Conservation (phyloP, 2,329 filamentous ascomycete species). For the Trichoderma semiorbis region DNA sequence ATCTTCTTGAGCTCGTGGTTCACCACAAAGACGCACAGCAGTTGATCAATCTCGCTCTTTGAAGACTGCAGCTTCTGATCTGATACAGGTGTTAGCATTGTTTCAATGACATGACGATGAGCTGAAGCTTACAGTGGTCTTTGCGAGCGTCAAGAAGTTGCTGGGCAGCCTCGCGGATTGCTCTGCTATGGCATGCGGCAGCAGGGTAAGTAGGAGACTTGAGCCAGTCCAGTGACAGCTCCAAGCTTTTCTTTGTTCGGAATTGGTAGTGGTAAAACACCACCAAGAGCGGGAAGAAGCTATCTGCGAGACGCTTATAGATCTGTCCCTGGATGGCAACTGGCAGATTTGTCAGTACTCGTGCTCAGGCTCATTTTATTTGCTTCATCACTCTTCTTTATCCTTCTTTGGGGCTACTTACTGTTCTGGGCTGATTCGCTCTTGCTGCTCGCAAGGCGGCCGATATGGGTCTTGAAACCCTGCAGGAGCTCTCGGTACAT, state of each 20-base stretch:
- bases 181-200: slow-evolving; percentile 27
- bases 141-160: slow-evolving; percentile 35
- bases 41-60: slow-evolving; percentile 31
- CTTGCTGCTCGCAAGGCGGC: slow-evolving; percentile 23
- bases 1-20: slow-evolving; percentile 41
- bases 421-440: slow-evolving; percentile 24
- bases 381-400: background rate
- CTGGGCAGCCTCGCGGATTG: slow-evolving; percentile 29
- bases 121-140: slow-evolving; percentile 34
- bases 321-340: slow-evolving; percentile 21
- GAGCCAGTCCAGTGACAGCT: slow-evolving; percentile 38
- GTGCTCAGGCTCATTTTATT: background rate
- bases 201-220: slow-evolving; percentile 29
- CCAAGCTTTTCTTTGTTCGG: slow-evolving; percentile 39
- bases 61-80: slow-evolving; percentile 34
- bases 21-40: slow-evolving; percentile 35
- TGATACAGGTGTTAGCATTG: slow-evolving; percentile 18
- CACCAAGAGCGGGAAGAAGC: slow-evolving; percentile 38
- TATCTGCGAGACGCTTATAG: slow-evolving; percentile 31
- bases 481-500: slow-evolving; percentile 44
- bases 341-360: slow-evolving; percentile 8
- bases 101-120: background rate
- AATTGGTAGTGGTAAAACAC: slow-evolving; percentile 42
- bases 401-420: slow-evolving; percentile 3
- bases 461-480: slow-evolving; percentile 30